Evolutionary conservation across 2,329 filamentous ascomycete genomes (phyloP).

Genomic region (Fusarium praegraminearum): DNA sequence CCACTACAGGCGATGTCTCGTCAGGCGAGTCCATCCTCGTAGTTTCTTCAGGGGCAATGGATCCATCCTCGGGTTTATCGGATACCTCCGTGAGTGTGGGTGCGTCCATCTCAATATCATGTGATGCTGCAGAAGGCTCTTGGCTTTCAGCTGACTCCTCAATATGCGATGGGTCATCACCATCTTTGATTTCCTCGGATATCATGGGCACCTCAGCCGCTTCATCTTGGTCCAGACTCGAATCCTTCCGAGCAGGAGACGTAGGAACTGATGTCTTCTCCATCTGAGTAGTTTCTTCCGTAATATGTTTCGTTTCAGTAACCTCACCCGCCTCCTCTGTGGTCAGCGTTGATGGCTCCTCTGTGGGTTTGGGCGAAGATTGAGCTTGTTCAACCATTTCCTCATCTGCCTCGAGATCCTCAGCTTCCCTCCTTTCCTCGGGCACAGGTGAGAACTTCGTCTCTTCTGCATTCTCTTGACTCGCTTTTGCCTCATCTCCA

Average conservation of each 20-base stretch:
- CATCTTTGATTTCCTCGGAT: neutral
- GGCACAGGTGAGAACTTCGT: neutral
- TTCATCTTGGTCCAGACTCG: conserved; percentile 22
- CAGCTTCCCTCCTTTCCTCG: neutral
- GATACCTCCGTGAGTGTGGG: conserved; percentile 5
- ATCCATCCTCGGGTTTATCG: conserved; percentile 1
- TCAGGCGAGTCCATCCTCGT: neutral
- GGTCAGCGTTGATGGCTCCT: neutral
- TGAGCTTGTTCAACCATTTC: conserved; percentile 8
- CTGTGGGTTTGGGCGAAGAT: neutral
- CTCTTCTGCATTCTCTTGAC: neutral
- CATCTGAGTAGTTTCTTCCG: neutral
- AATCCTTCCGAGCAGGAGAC: neutral
- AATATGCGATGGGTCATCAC: neutral
- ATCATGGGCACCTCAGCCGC: neutral
- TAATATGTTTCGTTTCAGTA: neutral
- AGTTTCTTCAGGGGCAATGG: neutral
- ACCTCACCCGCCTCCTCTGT: neutral
- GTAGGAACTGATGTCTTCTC: neutral
- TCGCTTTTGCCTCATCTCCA: neutral
- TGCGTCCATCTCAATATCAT: conserved; percentile 20
- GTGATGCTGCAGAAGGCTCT: conserved; percentile 12
- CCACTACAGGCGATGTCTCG: conserved; percentile 1
- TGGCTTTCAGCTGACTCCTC: conserved; percentile 6
- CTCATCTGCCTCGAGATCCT: conserved; percentile 5